Conservation (phyloP, 176 grass and related monocot species). For the Carex pumila region DNA sequence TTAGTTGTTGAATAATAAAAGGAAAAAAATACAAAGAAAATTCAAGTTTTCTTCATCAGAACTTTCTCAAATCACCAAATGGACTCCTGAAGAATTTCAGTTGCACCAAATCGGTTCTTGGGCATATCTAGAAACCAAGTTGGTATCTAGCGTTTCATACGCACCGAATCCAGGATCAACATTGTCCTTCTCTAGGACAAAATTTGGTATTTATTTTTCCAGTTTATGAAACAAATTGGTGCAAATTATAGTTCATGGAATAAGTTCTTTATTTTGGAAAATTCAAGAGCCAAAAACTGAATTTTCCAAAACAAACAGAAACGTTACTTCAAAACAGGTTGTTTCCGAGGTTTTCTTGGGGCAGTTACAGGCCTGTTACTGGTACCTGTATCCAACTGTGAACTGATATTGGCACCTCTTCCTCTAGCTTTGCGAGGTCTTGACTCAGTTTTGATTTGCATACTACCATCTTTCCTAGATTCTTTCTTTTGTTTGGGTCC, state of each 20-base stretch:
- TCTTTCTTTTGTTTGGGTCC: constrained; percentile 6
- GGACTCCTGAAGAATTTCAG: neutral
- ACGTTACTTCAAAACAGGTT: neutral
- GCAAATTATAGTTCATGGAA: neutral
- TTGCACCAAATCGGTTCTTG: neutral
- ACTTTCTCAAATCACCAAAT: neutral
- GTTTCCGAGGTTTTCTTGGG: constrained; percentile 14
- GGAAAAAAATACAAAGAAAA: neutral
- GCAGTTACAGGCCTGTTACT: neutral
- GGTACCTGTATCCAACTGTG: neutral
- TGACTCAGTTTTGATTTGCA: neutral
- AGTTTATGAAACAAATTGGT: neutral
- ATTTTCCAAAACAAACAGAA: neutral
- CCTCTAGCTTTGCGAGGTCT: constrained; percentile 11
- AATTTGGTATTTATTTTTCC: neutral
- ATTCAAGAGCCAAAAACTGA: neutral
- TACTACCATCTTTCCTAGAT: neutral
- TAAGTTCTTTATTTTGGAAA: neutral
- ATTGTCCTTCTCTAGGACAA: neutral
- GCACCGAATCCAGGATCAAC: neutral
- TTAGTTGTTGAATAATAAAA: neutral
- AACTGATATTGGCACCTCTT: neutral
- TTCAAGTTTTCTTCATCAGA: neutral
- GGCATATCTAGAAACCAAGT: neutral
- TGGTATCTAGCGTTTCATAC: neutral